These are phyloP conservation scores for Scedosporium minutisporum DNA, from an alignment of 2,329 filamentous ascomycete species.

Conservation along the genomic window DNA sequence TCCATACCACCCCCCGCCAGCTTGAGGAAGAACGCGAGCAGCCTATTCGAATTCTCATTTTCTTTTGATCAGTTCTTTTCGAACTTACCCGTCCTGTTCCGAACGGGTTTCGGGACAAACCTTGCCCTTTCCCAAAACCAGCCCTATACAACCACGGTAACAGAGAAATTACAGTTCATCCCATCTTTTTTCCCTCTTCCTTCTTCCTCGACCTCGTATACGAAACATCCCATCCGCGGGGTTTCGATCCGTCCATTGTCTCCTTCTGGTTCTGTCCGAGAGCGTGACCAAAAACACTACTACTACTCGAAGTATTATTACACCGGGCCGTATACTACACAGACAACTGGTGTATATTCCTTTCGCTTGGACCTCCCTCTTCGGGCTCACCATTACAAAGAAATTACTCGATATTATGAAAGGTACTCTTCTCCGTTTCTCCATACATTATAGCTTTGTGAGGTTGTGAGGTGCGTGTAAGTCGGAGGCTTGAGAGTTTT, in stretches of 20 bases:
- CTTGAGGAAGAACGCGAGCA: neutral
- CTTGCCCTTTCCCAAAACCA: neutral
- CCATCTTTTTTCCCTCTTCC: neutral
- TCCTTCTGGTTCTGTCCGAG: neutral
- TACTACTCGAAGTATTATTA: no score
- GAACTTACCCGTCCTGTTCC: neutral
- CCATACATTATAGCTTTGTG: neutral
- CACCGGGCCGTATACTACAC: no score
- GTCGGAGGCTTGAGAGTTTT: neutral
- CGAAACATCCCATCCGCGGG: neutral
- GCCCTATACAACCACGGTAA: neutral
- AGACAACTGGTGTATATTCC: no score
- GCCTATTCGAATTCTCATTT: neutral
- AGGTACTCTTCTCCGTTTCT: neutral
- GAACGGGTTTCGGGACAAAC: neutral
- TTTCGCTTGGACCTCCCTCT: neutral
- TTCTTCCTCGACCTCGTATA: neutral
- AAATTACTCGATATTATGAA: neutral
- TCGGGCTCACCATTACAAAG: neutral
- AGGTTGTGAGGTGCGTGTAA: neutral
- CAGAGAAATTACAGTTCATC: conserved; percentile 1
- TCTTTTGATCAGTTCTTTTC: neutral
- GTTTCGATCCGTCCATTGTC: neutral
- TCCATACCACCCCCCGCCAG: no score
- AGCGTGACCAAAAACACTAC: neutral